phyloP scores from a whole-genome alignment of 1,284 basidiomycete species.

The Heterobasidion occidentale region DNA sequence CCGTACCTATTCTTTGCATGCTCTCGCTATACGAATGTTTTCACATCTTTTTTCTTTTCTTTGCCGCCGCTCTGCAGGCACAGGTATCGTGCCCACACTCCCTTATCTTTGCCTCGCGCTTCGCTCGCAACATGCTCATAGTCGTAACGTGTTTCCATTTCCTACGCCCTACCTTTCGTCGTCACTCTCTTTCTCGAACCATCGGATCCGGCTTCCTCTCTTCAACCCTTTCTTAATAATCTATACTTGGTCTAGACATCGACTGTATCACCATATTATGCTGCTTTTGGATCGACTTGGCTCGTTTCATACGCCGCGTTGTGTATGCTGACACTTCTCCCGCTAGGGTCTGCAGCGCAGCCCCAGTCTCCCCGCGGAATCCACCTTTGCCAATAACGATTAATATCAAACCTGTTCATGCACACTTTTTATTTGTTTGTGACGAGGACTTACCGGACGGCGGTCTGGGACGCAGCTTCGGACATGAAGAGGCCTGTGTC shows the following conservation, averaged over 20 bases:
- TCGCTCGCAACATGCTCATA: slow-evolving; percentile 1
- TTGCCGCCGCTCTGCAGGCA: neutral
- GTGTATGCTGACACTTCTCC: slow-evolving; percentile 93
- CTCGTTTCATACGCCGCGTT: slow-evolving; percentile 72
- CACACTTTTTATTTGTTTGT: neutral
- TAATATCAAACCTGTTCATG: neutral
- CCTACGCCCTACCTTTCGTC: slow-evolving; percentile 3
- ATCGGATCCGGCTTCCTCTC: slow-evolving; percentile 1
- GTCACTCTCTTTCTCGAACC: neutral
- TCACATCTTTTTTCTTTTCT: neutral
- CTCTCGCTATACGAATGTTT: slow-evolving; percentile 5
- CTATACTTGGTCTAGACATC: slow-evolving; percentile 23
- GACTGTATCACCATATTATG: slow-evolving; percentile 23
- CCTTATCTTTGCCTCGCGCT: slow-evolving; percentile 5
- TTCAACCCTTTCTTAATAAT: slow-evolving; percentile 12
- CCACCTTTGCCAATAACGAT: slow-evolving; percentile 50
- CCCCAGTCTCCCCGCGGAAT: slow-evolving; percentile 96
- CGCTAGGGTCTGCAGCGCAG: slow-evolving; percentile 90
- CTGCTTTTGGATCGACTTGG: slow-evolving; percentile 10
- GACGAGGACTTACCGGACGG: slow-evolving; percentile 59
- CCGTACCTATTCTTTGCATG: slow-evolving; percentile 11
- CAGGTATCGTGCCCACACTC: neutral
- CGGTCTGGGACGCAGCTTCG: slow-evolving; percentile 85
- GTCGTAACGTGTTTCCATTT: slow-evolving; percentile 4
- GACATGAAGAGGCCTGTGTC: slow-evolving; percentile 69